These are phyloP conservation scores for Ogataea naganishii DNA, from an alignment of 805 yeast species.

Conservation along the genomic window DNA sequence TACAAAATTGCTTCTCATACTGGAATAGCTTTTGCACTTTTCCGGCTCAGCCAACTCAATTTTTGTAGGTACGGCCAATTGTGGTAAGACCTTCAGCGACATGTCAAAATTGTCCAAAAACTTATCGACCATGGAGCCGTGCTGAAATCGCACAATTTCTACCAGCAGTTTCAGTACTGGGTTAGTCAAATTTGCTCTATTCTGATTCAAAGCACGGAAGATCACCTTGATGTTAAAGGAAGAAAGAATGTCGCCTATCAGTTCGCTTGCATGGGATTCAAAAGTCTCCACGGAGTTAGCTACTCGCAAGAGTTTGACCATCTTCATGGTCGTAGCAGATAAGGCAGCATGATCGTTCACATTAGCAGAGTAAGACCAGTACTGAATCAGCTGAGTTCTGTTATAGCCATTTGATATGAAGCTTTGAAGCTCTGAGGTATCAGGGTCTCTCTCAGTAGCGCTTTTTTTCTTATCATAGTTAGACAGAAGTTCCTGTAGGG, in stretches of 20 bases:
- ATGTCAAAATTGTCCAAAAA: slow-evolving; percentile 65
- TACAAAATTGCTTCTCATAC: slow-evolving; percentile 54
- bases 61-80: slow-evolving; percentile 45
- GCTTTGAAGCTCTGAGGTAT: slow-evolving; percentile 11
- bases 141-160: slow-evolving; percentile 39
- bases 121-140: slow-evolving; percentile 44
- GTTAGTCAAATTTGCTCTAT: slow-evolving; percentile 49
- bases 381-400: slow-evolving; percentile 24
- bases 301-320: slow-evolving; percentile 28
- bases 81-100: slow-evolving; percentile 50
- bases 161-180: slow-evolving; percentile 53
- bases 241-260: slow-evolving; percentile 45
- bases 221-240: slow-evolving; percentile 50
- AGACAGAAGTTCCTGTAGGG: slow-evolving; percentile 10
- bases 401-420: slow-evolving; percentile 24
- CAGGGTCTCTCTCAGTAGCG: slow-evolving; percentile 13
- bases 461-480: slow-evolving; percentile 9
- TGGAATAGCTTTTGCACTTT: slow-evolving; percentile 25
- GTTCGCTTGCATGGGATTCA: slow-evolving; percentile 21
- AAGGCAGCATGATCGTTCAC: slow-evolving; percentile 45
- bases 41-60: slow-evolving; percentile 32
- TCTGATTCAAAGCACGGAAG: slow-evolving; percentile 55
- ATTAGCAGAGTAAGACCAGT: slow-evolving; percentile 35
- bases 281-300: slow-evolving; percentile 11
- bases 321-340: slow-evolving; percentile 31